Percentiles rank a stretch among this genome's conserved stretches.
Evolutionary conservation across 2,329 filamentous ascomycete genomes (phyloP).

Genomic region (Ambrosiella cleistominuta): DNA sequence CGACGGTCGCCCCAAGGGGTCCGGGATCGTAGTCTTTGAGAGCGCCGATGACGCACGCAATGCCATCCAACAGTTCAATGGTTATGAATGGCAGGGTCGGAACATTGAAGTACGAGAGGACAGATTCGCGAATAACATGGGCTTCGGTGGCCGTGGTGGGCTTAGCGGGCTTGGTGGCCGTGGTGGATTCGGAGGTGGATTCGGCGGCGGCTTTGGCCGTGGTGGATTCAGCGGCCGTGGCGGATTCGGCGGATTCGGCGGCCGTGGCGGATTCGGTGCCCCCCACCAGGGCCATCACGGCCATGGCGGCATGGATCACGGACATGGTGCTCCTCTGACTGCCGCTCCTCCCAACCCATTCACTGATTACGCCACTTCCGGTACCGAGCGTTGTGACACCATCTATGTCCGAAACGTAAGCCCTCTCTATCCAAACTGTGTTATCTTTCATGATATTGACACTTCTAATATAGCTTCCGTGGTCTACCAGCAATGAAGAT

Average conservation of each 20-base stretch:
- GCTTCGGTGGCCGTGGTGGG: conserved; percentile 38
- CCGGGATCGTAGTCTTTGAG: conserved; percentile 93
- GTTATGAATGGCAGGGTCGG: conserved; percentile 95
- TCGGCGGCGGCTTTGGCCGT: conserved; percentile 36
- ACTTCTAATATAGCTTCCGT: conserved; percentile 53
- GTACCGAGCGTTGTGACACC: conserved; percentile 61
- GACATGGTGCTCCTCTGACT: conserved; percentile 21
- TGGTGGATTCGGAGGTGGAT: conserved; percentile 41
- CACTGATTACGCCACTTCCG: conserved; percentile 78
- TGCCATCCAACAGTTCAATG: conserved; percentile 94
- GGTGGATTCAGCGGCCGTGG: conserved; percentile 43
- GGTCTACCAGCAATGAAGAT: conserved; percentile 98
- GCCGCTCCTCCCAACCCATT: conserved; percentile 64
- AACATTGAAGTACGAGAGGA: conserved; percentile 90
- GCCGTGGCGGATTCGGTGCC: conserved; percentile 27
- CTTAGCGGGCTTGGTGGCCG: conserved; percentile 40
- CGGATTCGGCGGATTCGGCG: conserved; percentile 30
- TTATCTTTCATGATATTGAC: not conserved
- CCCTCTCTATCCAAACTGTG: conserved; percentile 15
- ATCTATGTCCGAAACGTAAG: conserved; percentile 97
- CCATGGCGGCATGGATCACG: conserved; percentile 31
- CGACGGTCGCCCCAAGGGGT: conserved; percentile 87
- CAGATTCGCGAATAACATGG: conserved; percentile 59
- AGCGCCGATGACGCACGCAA: conserved; percentile 86
- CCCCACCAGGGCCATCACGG: conserved; percentile 14